Conservation (phyloP, 2,329 filamentous ascomycete genomes). For the Talaromyces piceae region DNA sequence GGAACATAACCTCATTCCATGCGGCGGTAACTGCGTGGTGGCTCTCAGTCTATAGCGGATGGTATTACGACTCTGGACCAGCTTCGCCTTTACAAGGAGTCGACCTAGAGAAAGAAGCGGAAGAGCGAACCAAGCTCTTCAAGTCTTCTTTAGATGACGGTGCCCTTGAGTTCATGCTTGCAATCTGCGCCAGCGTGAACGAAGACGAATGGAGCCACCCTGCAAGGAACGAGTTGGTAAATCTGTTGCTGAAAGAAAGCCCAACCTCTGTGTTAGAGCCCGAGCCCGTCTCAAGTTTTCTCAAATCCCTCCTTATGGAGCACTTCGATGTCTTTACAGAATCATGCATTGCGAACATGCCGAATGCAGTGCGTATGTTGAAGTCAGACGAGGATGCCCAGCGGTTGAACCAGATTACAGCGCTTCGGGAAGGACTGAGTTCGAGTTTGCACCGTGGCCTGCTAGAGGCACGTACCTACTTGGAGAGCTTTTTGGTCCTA, state of each 20-base stretch:
- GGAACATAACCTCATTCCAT: constrained; percentile 67
- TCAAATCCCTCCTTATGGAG: constrained; percentile 66
- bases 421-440: constrained; percentile 36
- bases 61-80: constrained; percentile 68
- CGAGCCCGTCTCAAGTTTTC: constrained; percentile 61
- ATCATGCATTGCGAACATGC: constrained; percentile 89
- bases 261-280: constrained; percentile 61
- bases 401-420: constrained; percentile 39
- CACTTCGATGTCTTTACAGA: constrained; percentile 84
- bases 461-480: constrained; percentile 46
- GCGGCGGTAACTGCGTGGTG: constrained; percentile 76
- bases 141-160: constrained; percentile 75
- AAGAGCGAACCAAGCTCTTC: constrained; percentile 65
- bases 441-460: constrained; percentile 33
- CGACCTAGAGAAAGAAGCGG: constrained; percentile 60
- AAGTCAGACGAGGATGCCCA: constrained; percentile 88
- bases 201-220: constrained; percentile 81
- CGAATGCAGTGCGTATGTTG: constrained; percentile 78
- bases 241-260: constrained; percentile 75
- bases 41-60: constrained; percentile 87
- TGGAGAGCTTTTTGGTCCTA: constrained; percentile 86
- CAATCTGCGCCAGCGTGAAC: constrained; percentile 73
- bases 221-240: constrained; percentile 71
- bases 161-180: constrained; percentile 84
- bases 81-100: constrained; percentile 53